Evolutionary conservation across 176 grass and related monocot species (phyloP), one percentile per base, ranked within the genome.

Genomic region (Eragrostis curvula): DNA sequence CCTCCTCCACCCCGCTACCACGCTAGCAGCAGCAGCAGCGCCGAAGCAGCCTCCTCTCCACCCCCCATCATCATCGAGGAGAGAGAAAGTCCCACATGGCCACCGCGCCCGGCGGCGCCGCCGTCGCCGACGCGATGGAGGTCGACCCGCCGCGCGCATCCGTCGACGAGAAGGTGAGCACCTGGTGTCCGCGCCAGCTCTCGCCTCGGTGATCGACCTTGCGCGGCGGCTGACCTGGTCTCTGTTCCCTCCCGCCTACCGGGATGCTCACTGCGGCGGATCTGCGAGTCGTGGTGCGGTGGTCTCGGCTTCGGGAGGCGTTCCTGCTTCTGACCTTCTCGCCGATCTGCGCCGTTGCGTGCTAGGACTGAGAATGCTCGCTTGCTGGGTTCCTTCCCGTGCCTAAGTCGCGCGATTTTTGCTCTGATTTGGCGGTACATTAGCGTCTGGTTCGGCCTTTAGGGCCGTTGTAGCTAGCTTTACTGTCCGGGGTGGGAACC

Each of bases 71-170:
- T 39, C 77, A 65, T 28, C 59, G 63, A 46, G 59, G 39, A 58
- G 69, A 59, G 81, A 84, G 48, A 58, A 30, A 18, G 36, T 16
- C 47, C 74, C 72, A 66, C 78, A 90, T 86, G 88, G 66, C 83
- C 30, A 30, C 78, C 47, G 41, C 7, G 58, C 82, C 65, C 24
- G 36, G 73, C 16, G 58, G 65, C 3, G 2, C 80, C 50, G 67
- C 73, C 32, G 1, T 55, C 25, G 67, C 36, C 55, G 79, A 89
- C 68, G 56, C 79, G 43, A 83, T 86, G 86, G 63, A 60, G 52
- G 65, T 92, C 62, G 90, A 83, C 76, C 87, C 78, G 50, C 83
- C 78, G 24, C 69, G 71, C n/a, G 50, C 75, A 14, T 68, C 83
- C 51, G 52, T 65, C 53, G 83, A 78, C 63, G 83, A 70, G 74